Base-by-base conservation (phyloP, 2,329 filamentous ascomycete genomes). In the Paecilomyces sp. region DNA sequence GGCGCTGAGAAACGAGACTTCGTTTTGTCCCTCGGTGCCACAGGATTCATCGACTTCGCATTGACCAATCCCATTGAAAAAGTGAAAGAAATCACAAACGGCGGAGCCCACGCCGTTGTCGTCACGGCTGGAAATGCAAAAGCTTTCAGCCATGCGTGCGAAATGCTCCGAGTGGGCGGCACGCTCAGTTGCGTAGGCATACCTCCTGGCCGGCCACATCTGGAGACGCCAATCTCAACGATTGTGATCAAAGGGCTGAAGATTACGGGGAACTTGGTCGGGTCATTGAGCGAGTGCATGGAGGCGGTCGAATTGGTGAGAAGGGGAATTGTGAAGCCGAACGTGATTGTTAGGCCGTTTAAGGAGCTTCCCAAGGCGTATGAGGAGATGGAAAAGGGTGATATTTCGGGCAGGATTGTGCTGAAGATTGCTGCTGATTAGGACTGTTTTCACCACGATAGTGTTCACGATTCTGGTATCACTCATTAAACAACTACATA, bases 161-260 rank as follows among this genome's bases (percentile, higher is more conserved):
- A 77, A 11, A 77, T 80, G 76, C 66, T 80, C 56, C 72, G 74
- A 30, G 72, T 76, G 28, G 76, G 76, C 30, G 77, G 77, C 1
- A 77, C 71, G 7, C 62, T 80, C 56, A 76, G 75, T 63, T 76
- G 77, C 54, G 75, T 78, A 1, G 78, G 77, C 1, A 79, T 80
- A 55, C 77, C 77, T 5, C 71, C 72, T 15, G 72, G 74, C 24
- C 65, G 71, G 24, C 69, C 75, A 1, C 68, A 66, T 55, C 66
- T 80, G 53, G 71, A 77, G 58, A 79, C 74, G 2, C 70, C 72
- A 3, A 75, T 80, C 53, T 71, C 72, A 30, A 72, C 73, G 0
- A 79, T 80, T 57, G 75, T 80, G 28, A 79, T 80, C 64, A 79
- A 75, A 64, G 76, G 78, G 1, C 60, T 80, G 31, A 74, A 66